Conservation (phyloP, 1,284 basidiomycete species). For the Vanrija humicola region DNA sequence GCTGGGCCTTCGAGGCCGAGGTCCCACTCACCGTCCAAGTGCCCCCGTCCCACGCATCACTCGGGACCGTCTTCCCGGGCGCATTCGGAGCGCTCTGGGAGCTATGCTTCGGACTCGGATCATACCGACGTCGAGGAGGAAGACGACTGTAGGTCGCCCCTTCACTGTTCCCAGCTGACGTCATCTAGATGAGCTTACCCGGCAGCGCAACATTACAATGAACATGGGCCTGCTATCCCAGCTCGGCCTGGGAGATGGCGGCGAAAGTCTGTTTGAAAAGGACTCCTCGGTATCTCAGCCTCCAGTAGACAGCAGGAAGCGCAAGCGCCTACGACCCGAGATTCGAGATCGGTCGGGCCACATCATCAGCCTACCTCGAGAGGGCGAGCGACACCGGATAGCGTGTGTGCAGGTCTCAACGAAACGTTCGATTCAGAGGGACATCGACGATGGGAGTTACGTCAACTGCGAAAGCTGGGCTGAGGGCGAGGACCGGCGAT, state of each 20-base stretch:
- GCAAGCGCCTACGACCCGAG: not conserved
- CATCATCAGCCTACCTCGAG: slow-evolving; percentile 24
- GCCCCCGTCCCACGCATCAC: no score
- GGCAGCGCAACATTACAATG: slow-evolving; percentile 6
- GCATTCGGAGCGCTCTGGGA: no score
- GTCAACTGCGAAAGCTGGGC: slow-evolving; percentile 22
- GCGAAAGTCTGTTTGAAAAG: not conserved
- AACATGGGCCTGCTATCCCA: slow-evolving; percentile 6
- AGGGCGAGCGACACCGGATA: slow-evolving; percentile 28
- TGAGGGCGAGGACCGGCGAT: slow-evolving; percentile 29
- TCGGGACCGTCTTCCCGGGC: no score
- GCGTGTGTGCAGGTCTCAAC: slow-evolving; percentile 37
- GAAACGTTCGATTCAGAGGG: slow-evolving; percentile 16
- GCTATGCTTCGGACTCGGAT: no score
- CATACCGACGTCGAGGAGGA: not conserved
- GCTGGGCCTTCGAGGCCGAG: no score
- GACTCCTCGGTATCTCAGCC: not conserved
- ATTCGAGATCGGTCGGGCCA: slow-evolving; percentile 30
- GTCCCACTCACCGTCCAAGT: no score
- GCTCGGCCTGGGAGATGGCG: not conserved
- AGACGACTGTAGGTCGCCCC: not conserved
- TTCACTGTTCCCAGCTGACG: not conserved
- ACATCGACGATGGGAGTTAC: slow-evolving; percentile 33
- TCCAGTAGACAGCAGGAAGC: not conserved
- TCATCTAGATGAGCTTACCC: slow-evolving; percentile 7